Percentiles rank a stretch among this genome's conserved stretches.
Conservation (phyloP, 1,139 yeast genomes). For the Taphrina populina region DNA sequence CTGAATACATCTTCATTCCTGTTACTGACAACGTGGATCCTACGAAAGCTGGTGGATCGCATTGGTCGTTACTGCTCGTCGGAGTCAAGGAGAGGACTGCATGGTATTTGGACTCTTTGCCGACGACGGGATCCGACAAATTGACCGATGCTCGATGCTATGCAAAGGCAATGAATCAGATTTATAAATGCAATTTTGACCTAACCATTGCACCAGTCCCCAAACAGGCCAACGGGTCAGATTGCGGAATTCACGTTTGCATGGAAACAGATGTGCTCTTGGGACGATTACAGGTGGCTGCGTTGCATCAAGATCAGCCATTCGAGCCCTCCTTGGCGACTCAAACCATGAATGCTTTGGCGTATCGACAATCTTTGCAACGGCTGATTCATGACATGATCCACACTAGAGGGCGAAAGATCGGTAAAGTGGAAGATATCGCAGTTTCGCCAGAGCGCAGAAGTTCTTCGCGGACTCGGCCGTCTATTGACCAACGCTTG, state of each 20-base stretch:
- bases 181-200: slow-evolving; percentile 35
- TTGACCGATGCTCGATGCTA: slow-evolving; percentile 40
- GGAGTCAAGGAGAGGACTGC: slow-evolving; percentile 48
- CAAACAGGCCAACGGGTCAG: slow-evolving; percentile 72
- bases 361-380: slow-evolving; percentile 24
- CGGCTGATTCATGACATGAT: slow-evolving; percentile 11
- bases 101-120: slow-evolving; percentile 53
- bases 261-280: slow-evolving; percentile 46
- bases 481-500: slow-evolving; percentile 23
- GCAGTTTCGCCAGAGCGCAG: slow-evolving; percentile 30
- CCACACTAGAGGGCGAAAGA: slow-evolving; percentile 13
- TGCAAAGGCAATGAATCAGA: slow-evolving; percentile 24
- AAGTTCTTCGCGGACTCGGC: slow-evolving; percentile 13
- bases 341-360: slow-evolving; percentile 18
- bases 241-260: slow-evolving; percentile 73
- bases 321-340: slow-evolving; percentile 12
- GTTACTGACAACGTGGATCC: slow-evolving; percentile 56
- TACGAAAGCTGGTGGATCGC: slow-evolving; percentile 54
- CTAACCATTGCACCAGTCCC: slow-evolving; percentile 54
- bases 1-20: slow-evolving; percentile 54
- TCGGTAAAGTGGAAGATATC: slow-evolving; percentile 19
- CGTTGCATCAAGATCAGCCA: too few species aligned
- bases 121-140: slow-evolving; percentile 45
- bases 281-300: slow-evolving; percentile 9
- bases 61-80: slow-evolving; percentile 57